phyloP scores from a whole-genome alignment of 73 alveolate species.

The Urostyla sp. region DNA sequence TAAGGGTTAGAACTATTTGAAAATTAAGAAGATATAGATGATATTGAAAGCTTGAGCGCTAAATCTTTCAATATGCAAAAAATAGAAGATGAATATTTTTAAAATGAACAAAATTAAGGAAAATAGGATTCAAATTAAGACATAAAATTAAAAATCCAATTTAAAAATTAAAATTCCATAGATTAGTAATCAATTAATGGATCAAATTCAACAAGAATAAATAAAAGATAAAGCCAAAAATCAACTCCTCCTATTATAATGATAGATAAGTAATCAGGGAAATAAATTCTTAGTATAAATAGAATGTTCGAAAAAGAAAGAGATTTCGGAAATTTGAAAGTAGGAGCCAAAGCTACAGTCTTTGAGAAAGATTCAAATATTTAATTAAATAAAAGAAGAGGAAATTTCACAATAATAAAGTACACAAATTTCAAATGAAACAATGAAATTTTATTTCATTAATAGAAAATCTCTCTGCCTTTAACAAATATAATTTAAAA shows the following conservation, averaged over 20 bases:
- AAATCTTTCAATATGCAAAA: not conserved
- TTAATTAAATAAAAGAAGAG: not conserved
- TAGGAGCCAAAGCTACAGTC: constrained; percentile 34
- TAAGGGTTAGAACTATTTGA: not conserved
- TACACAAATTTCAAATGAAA: constrained; percentile 25
- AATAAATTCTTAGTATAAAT: not conserved
- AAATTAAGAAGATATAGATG: constrained; percentile 13
- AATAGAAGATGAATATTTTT: constrained; percentile 1
- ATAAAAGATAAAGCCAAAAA: no score
- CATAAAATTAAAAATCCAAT: not conserved
- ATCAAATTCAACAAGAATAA: not conserved
- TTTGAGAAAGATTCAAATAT: constrained; percentile 29
- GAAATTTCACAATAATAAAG: constrained; percentile 14
- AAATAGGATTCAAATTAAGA: not conserved
- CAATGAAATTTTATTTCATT: no score
- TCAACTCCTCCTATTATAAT: no score
- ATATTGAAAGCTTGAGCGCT: constrained; percentile 4
- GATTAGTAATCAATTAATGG: not conserved
- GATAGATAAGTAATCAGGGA: not conserved
- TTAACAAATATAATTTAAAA: no score
- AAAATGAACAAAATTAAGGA: not conserved
- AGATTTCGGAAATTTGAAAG: constrained; percentile 15
- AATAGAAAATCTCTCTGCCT: no score
- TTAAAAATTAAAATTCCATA: not conserved
- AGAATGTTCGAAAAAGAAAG: constrained; percentile 39